Percentiles rank a stretch among this genome's conserved stretches.
Evolutionary conservation across 179 eudicot species (phyloP).

Genomic region (Beta lomatogona): DNA sequence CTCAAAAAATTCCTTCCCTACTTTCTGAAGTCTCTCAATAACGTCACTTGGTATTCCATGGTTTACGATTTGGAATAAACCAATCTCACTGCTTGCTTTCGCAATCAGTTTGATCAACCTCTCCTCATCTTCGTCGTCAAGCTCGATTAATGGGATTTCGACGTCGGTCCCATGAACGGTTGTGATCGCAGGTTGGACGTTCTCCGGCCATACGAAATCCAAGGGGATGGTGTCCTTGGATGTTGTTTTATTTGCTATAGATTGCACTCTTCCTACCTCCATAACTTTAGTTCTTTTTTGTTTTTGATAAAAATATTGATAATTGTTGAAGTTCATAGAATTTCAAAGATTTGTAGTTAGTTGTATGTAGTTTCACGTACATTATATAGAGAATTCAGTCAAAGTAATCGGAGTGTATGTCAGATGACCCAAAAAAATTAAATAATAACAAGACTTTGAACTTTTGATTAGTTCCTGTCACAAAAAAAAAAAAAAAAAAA

Average conservation of each 20-base stretch:
- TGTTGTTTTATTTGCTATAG: slow-evolving; percentile 43
- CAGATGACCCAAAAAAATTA: too few relatives aligned
- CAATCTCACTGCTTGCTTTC: slow-evolving; percentile 50
- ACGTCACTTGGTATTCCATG: slow-evolving; percentile 56
- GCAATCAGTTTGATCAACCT: slow-evolving; percentile 29
- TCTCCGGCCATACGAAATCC: slow-evolving; percentile 51
- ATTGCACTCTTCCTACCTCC: slow-evolving; percentile 64
- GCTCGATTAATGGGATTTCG: slow-evolving; percentile 59
- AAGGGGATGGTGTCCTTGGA: slow-evolving; percentile 48
- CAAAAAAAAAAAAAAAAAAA: too few relatives aligned
- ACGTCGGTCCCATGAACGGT: slow-evolving; percentile 42
- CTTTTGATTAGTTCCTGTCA: too few relatives aligned
- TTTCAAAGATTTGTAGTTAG: too few relatives aligned
- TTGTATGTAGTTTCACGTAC: too few relatives aligned
- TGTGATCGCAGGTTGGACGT: slow-evolving; percentile 61
- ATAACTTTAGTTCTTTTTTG: slow-evolving; percentile 13
- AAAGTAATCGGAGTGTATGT: too few relatives aligned
- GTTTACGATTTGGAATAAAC: slow-evolving; percentile 58
- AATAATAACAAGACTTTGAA: too few relatives aligned
- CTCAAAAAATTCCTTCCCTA: slow-evolving; percentile 57
- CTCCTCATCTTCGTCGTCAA: slow-evolving; percentile 26
- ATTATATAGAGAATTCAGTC: too few relatives aligned
- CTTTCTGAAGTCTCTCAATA: slow-evolving; percentile 37
- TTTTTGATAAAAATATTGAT: too few relatives aligned
- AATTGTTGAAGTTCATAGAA: too few relatives aligned